Conservation (phyloP, 495 filamentous ascomycete species). For the Lasiosphaeria miniovina region DNA sequence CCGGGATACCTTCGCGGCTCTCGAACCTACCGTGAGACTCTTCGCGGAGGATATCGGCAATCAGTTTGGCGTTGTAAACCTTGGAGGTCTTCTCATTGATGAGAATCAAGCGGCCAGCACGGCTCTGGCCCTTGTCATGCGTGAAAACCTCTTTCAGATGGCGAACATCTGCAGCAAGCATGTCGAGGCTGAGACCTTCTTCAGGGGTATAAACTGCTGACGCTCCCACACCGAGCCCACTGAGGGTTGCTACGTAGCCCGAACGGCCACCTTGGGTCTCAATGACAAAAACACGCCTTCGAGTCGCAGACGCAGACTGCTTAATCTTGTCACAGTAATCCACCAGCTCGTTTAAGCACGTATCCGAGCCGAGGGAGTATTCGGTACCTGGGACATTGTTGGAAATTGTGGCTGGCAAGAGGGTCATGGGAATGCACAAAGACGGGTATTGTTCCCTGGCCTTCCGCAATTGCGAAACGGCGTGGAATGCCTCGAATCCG, state of each 20-base stretch:
- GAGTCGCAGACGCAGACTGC: slow-evolving; percentile 89
- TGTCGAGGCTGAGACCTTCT: slow-evolving; percentile 90
- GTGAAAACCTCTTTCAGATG: slow-evolving; percentile 84
- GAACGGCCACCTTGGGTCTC: slow-evolving; percentile 95
- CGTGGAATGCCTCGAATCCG: slow-evolving; percentile 96
- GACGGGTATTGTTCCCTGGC: slow-evolving; percentile 73
- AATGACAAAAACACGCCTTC: slow-evolving; percentile 92
- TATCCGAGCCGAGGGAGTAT: slow-evolving; percentile 95
- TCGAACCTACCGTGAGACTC: slow-evolving; percentile 92
- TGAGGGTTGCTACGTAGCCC: slow-evolving; percentile 90
- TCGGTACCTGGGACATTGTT: slow-evolving; percentile 99
- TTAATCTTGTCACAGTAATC: slow-evolving; percentile 96
- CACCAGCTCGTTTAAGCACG: slow-evolving; percentile 94
- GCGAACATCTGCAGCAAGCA: slow-evolving; percentile 86
- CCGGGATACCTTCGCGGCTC: slow-evolving; percentile 87
- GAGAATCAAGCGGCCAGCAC: slow-evolving; percentile 90
- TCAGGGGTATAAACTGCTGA: slow-evolving; percentile 97
- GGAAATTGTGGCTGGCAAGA: slow-evolving; percentile 94
- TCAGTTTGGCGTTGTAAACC: slow-evolving; percentile 87
- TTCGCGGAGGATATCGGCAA: slow-evolving; percentile 92
- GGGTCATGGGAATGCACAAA: slow-evolving; percentile 88
- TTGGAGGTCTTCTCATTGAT: slow-evolving; percentile 88
- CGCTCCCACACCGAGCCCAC: slow-evolving; percentile 84
- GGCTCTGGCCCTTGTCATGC: slow-evolving; percentile 82
- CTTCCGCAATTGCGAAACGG: slow-evolving; percentile 79